Base-by-base conservation (phyloP, 805 yeast species). In the Pichia rugopelliculosa region DNA sequence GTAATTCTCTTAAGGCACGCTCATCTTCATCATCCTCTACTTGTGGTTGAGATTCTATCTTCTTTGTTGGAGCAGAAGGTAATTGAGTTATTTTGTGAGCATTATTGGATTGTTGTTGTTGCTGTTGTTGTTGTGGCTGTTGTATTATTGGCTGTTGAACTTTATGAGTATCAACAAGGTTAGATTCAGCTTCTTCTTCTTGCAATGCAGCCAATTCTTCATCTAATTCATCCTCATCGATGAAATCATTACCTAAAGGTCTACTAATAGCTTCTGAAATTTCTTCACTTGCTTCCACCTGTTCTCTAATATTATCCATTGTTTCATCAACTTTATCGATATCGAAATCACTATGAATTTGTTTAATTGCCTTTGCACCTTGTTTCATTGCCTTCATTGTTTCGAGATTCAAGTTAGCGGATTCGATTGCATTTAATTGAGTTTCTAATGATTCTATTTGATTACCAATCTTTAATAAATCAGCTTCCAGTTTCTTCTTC, bases 301-400 rank as follows among this genome's bases (percentile, higher is more conserved):
- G 98, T 64, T 93, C 99, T 57, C 98, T 80, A 53, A 95, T 88
- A 53, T 91, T 96, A 66, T 93, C 99, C 98, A 93, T 91, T 9
- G 97, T 91, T 58, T 83, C 85, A 64, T 93, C 99, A 39, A 93
- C 97, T 72, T 89, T 90, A 67, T 93, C 99, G 51, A 93, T 88
- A 64, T 93, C 84, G 72, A 93, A 81, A 60, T 89, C 96, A 54
- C 89, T 90, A 66, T 93, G 98, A 60, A 93, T 91, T 60, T 84
- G 85, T 65, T 90, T 89, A 96, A 93, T 88, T 38, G 98, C 98
- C 62, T 77, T 77, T 6, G 99, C 96, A 51, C 98, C 98, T 66
- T 88, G 95, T 68, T 91, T 85, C 98, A 93, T 93, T 45, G 96
- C 96, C 76, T 88, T 88, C 96, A 93, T 87, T 27, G 99, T 93